These are phyloP conservation scores for Cystofilobasidium ferigula DNA, from an alignment of 768 basidiomycete genomes.

Conservation along the genomic window DNA sequence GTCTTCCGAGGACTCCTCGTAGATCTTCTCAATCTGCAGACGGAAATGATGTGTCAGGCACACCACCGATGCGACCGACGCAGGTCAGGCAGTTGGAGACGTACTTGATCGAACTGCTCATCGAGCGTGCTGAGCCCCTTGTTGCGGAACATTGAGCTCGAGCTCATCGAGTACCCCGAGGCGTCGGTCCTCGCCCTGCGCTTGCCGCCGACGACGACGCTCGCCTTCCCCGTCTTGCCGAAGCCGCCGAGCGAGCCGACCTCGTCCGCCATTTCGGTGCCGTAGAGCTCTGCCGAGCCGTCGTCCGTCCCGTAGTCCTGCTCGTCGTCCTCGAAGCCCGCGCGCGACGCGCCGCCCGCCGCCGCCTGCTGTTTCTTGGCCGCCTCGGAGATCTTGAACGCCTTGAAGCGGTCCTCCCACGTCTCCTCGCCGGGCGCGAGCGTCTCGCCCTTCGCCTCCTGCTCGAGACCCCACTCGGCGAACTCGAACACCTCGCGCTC, in stretches of 20 bases:
- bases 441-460: conserved; percentile 29
- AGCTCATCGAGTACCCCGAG: conserved; percentile 94
- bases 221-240: not conserved
- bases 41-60: too few relatives aligned
- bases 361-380: conserved; percentile 35
- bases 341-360: conserved; percentile 16
- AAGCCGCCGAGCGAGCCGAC: conserved; percentile 4
- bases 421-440: conserved; percentile 37
- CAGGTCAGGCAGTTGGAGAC: conserved; percentile 27
- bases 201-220: conserved; percentile 58
- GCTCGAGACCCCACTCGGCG: conserved; percentile 44
- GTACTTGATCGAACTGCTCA: conserved; percentile 84
- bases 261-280: not conserved
- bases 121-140: conserved; percentile 78
- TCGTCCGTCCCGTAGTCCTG: conserved; percentile 39
- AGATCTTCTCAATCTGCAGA: conserved; percentile 65
- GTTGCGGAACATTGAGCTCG: conserved; percentile 87
- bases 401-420: conserved; percentile 72
- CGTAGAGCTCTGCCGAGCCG: not conserved
- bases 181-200: conserved; percentile 57
- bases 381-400: conserved; percentile 52
- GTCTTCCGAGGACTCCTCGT: conserved; percentile 48
- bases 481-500: conserved; percentile 44
- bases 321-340: conserved; percentile 31
- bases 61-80: not conserved